phyloP scores from a whole-genome alignment of 345 rosid species.

The Bretschneidera sinensis region DNA sequence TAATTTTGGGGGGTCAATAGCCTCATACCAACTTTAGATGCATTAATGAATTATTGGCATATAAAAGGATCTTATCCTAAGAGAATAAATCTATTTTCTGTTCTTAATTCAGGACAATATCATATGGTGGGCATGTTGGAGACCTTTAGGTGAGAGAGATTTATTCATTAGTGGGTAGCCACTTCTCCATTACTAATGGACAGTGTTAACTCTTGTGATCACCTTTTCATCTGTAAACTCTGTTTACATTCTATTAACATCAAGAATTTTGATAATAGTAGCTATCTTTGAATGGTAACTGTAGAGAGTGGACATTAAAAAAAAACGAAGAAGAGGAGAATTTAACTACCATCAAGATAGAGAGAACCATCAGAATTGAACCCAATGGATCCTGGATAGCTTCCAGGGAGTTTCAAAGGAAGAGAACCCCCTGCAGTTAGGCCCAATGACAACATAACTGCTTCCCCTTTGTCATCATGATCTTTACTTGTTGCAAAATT shows the following conservation, averaged over 20 bases:
- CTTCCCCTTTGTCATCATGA: slow-evolving; percentile 11
- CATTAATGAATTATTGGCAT: slow-evolving; percentile 4
- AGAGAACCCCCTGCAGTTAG: slow-evolving; percentile 54
- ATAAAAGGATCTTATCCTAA: slow-evolving; percentile 2
- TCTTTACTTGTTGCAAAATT: slow-evolving; percentile 30
- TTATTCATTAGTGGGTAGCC: slow-evolving; percentile 28
- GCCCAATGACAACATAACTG: slow-evolving; percentile 49
- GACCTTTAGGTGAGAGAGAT: slow-evolving; percentile 7
- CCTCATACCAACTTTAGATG: neutral
- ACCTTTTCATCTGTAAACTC: slow-evolving; percentile 4
- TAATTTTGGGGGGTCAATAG: too few relatives aligned
- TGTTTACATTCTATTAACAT: neutral
- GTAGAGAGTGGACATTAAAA: neutral
- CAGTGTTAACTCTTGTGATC: neutral
- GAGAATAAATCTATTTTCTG: neutral
- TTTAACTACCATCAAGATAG: slow-evolving; percentile 71
- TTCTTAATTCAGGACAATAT: neutral
- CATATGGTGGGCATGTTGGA: neutral
- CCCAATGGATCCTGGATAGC: slow-evolving; percentile 77
- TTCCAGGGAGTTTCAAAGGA: slow-evolving; percentile 66
- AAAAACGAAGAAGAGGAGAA: too few relatives aligned
- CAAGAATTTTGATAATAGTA: slow-evolving; percentile 1
- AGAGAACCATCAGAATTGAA: slow-evolving; percentile 85
- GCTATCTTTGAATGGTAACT: neutral
- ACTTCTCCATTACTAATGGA: slow-evolving; percentile 15